Evolutionary conservation across 441 rosid species (phyloP).

Genomic region (Kokia cookei): DNA sequence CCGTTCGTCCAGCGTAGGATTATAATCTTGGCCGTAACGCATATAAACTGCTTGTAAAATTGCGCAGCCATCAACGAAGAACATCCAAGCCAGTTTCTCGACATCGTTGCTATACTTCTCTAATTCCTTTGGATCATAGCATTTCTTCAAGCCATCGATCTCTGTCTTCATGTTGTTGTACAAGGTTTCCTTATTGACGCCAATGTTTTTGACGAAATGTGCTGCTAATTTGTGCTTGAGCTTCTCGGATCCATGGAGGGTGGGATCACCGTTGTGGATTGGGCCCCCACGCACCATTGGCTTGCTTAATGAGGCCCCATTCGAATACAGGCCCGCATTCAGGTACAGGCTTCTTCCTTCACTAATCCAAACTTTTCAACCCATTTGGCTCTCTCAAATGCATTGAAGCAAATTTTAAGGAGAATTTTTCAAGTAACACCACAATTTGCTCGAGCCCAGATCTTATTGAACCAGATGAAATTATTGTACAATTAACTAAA

Average conservation of each 20-base stretch:
- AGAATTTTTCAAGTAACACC: too few relatives aligned
- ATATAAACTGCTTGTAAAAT: constrained; percentile 6
- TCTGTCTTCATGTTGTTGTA: neutral
- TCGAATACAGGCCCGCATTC: too few relatives aligned
- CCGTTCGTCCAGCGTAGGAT: rapidly evolving
- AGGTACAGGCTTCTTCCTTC: too few relatives aligned
- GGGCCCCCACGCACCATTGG: too few relatives aligned
- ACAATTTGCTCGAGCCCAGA: too few relatives aligned
- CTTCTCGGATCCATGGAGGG: neutral
- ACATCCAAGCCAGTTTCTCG: constrained; percentile 5
- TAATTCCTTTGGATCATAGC: neutral
- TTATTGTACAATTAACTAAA: too few relatives aligned
- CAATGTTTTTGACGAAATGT: neutral
- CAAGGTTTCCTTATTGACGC: neutral
- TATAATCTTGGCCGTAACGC: neutral
- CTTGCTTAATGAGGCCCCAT: too few relatives aligned
- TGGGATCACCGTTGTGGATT: neutral
- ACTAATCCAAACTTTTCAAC: too few relatives aligned
- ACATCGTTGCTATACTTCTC: neutral
- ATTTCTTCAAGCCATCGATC: neutral
- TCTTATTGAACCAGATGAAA: too few relatives aligned
- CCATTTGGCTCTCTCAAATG: too few relatives aligned
- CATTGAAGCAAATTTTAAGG: too few relatives aligned
- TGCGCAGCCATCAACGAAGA: constrained; percentile 13
- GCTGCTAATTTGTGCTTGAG: constrained; percentile 2